These are phyloP conservation scores for Aspergillus terreus DNA, from an alignment of 2,329 filamentous ascomycete species.

Conservation along the genomic window DNA sequence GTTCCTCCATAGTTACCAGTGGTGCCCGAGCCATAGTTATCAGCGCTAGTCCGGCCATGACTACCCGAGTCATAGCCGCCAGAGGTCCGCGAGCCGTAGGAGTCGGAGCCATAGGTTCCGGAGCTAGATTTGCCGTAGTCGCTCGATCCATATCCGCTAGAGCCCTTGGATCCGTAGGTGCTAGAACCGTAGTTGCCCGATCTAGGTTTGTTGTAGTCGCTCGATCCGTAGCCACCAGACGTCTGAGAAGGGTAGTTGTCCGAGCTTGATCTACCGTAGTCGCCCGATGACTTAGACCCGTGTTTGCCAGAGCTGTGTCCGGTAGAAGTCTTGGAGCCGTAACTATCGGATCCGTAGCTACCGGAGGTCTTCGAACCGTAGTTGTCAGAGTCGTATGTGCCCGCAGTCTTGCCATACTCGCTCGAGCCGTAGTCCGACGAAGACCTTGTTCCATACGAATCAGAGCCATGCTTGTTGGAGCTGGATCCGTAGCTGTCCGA, in stretches of 20 bases:
- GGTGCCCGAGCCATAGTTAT: constrained; percentile 18
- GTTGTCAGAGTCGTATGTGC: neutral
- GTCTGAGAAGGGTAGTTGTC: neutral
- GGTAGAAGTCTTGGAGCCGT: neutral
- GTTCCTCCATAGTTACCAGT: neutral
- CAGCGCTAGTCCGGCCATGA: constrained; percentile 22
- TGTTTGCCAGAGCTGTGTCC: neutral
- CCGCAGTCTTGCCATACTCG: neutral
- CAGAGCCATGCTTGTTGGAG: neutral
- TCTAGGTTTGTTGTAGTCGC: neutral
- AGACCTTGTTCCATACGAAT: neutral
- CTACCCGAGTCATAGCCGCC: constrained; percentile 41
- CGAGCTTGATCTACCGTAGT: neutral
- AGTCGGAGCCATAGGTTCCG: constrained; percentile 11
- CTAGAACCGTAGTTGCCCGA: constrained; percentile 7
- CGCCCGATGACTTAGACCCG: constrained; percentile 5
- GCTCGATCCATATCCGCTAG: neutral
- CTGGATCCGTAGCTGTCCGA: neutral
- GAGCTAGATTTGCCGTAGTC: constrained; percentile 1
- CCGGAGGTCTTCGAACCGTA: neutral
- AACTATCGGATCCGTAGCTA: neutral
- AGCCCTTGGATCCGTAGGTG: constrained; percentile 5
- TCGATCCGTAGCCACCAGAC: neutral
- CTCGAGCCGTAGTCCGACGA: constrained; percentile 8
- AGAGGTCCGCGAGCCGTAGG: constrained; percentile 2